Base-by-base conservation (phyloP, 345 rosid genomes). In the Lenwebbia sp. region DNA sequence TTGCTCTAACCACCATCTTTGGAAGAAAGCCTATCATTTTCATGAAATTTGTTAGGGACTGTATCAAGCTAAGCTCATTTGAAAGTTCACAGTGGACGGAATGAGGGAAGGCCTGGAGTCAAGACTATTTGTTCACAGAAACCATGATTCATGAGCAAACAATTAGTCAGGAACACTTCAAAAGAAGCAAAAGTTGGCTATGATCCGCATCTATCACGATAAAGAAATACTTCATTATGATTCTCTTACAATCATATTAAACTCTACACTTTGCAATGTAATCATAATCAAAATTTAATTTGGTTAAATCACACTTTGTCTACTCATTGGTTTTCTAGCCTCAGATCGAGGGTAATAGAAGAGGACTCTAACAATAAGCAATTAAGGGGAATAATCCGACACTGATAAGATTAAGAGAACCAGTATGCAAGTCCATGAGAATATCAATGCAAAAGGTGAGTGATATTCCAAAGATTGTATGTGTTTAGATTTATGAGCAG, bases 1-100 rank as follows among this genome's bases (percentile, higher is more conserved):
- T 92, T 94, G 98, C 58, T 88, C 89, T 85, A 85, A 85, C 98
- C 98, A 96, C 98, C 99, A 96, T 88, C 95, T 91, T 28, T 92
- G 89, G 88, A 96, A 94, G 90, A 96, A 96, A 23, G 98, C 97
- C 99, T 96, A 84, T 37, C 8, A 70, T 70, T 70, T 33, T 70
- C 81, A 70, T 57, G 47, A 37, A 70, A 37, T 19, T 47, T 4
- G 58, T 30, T 56, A 23, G 62, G 23, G 83, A 30, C 40, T 2
- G 12, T 82, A 19, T 33, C 81, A 37, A 70, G 47, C 81, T 70
- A 70, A 70, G 47, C 81, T 70, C 7, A 0, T 70, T 70, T 5
- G 14, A 37, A 37, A 37, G 47, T 37, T 6, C 26, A 70, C 81
- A 70, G 81, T 70, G 26, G 25, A 17, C 26, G 52, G 52, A 50